Conservation (phyloP, 805 yeast species). For the Cyberlindnera maclurae region DNA sequence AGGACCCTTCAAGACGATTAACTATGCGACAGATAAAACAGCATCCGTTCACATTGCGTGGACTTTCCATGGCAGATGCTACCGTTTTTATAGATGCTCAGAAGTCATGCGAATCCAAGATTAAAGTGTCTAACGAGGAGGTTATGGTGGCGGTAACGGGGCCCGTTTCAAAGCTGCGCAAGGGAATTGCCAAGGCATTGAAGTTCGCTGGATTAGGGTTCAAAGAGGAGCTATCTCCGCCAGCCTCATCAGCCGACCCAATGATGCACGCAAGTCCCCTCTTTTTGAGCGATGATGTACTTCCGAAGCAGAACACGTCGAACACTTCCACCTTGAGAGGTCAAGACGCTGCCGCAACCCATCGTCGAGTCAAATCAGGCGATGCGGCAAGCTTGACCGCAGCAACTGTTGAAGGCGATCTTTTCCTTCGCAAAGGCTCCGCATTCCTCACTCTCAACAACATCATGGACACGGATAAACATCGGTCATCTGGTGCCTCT, state of each 20-base stretch:
- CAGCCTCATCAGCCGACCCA: not conserved
- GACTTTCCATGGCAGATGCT: slow-evolving; percentile 27
- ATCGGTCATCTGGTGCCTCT: slow-evolving; percentile 16
- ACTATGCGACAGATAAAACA: slow-evolving; percentile 64
- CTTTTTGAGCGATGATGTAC: not conserved
- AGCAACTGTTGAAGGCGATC: slow-evolving; percentile 27
- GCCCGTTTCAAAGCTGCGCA: slow-evolving; percentile 55
- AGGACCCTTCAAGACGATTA: slow-evolving; percentile 62
- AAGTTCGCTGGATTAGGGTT: slow-evolving; percentile 17
- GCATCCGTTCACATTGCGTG: slow-evolving; percentile 62
- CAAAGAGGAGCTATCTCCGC: not conserved
- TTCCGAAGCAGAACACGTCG: not conserved
- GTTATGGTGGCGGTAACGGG: slow-evolving; percentile 75
- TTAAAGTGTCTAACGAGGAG: slow-evolving; percentile 60
- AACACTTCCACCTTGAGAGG: not conserved
- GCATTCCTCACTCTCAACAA: slow-evolving; percentile 21
- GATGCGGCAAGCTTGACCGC: slow-evolving; percentile 18
- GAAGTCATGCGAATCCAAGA: slow-evolving; percentile 27
- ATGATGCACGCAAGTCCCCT: not conserved
- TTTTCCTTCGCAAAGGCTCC: slow-evolving; percentile 21
- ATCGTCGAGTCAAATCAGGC: slow-evolving; percentile 20
- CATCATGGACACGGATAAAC: slow-evolving; percentile 20
- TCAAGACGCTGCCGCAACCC: slow-evolving; percentile 1
- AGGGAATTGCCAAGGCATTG: slow-evolving; percentile 22
- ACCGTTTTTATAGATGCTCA: slow-evolving; percentile 18